These are phyloP conservation scores for Fistulinella staudtii DNA, from an alignment of 1,284 basidiomycete genomes.

Conservation along the genomic window DNA sequence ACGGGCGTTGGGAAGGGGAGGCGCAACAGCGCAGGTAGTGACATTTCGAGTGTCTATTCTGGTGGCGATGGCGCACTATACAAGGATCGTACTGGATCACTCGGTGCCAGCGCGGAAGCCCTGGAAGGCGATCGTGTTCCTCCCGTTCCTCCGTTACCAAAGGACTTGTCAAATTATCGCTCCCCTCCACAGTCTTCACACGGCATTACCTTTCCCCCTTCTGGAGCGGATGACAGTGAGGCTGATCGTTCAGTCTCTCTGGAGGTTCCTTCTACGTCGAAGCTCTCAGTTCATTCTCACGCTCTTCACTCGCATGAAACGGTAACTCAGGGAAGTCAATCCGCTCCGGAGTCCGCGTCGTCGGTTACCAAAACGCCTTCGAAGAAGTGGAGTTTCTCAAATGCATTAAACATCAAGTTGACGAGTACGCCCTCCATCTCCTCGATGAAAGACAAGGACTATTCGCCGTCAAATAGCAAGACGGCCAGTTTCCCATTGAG, in stretches of 20 bases:
- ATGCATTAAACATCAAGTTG: conserved; percentile 80
- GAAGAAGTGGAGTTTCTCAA: conserved; percentile 97
- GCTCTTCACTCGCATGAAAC: conserved; percentile 15
- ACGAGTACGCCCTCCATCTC: conserved; percentile 63
- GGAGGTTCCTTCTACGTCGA: conserved; percentile 47
- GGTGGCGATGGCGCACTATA: conserved; percentile 52
- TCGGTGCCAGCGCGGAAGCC: conserved; percentile 51
- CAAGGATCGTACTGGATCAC: conserved; percentile 63
- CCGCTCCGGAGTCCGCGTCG: conserved; percentile 40
- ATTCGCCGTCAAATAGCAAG: conserved; percentile 34
- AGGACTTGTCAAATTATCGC: conserved; percentile 78
- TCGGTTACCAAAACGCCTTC: conserved; percentile 64
- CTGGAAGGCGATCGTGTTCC: conserved; percentile 71
- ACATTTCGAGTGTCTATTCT: conserved; percentile 72
- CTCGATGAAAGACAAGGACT: conserved; percentile 43
- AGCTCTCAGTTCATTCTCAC: conserved; percentile 30
- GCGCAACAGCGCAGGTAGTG: conserved; percentile 83
- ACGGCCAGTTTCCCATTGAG: conserved; percentile 53
- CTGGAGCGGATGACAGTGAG: conserved; percentile 34
- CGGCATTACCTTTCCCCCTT: conserved; percentile 46
- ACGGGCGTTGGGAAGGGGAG: conserved; percentile 48
- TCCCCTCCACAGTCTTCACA: conserved; percentile 59
- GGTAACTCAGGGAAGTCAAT: conserved; percentile 31
- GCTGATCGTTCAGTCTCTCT: conserved; percentile 46
- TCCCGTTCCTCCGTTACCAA: conserved; percentile 94